Percentiles rank a stretch among this genome's conserved stretches.
Evolutionary conservation across 371 early-diverging fungal genomes (phyloP).

Genomic region (Syncephalis plumigaleata): DNA sequence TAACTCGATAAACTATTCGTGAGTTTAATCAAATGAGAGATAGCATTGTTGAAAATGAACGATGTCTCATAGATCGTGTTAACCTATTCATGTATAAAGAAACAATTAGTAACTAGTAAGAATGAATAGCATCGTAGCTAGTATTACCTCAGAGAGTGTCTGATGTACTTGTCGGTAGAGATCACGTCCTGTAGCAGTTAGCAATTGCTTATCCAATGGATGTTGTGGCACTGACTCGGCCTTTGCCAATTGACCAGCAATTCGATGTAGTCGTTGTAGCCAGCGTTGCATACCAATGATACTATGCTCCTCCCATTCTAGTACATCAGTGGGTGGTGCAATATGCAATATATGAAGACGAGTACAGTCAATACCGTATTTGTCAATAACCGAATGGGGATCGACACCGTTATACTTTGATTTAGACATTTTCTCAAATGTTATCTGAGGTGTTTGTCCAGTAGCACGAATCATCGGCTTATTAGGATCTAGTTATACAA

Average conservation of each 20-base stretch:
- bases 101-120: background rate
- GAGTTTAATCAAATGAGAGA: slow-evolving; percentile 69
- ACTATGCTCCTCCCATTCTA: slow-evolving; percentile 82
- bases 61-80: slow-evolving; percentile 35
- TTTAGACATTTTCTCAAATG: slow-evolving; percentile 92
- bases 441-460: slow-evolving; percentile 32
- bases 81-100: slow-evolving; percentile 25
- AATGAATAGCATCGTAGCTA: background rate
- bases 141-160: slow-evolving; percentile 26
- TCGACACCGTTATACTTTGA: slow-evolving; percentile 90
- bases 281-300: slow-evolving; percentile 86
- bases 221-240: background rate
- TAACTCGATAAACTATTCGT: slow-evolving; percentile 32
- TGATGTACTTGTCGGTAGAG: slow-evolving; percentile 25
- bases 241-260: slow-evolving; percentile 11
- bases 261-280: slow-evolving; percentile 32
- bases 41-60: slow-evolving; percentile 60
- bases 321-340: slow-evolving; percentile 77
- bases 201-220: slow-evolving; percentile 7
- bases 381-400: slow-evolving; percentile 47
- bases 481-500: slow-evolving; percentile 14
- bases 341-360: slow-evolving; percentile 77
- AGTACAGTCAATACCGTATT: slow-evolving; percentile 70
- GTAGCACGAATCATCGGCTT: slow-evolving; percentile 41
- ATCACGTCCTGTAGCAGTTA: slow-evolving; percentile 36